A percentile compares a stretch with the other conserved stretches of the same genome.
These are phyloP conservation scores for Pythium folliculosum DNA, from an alignment of 352 stramenopile genomes.

Conservation along the genomic window DNA sequence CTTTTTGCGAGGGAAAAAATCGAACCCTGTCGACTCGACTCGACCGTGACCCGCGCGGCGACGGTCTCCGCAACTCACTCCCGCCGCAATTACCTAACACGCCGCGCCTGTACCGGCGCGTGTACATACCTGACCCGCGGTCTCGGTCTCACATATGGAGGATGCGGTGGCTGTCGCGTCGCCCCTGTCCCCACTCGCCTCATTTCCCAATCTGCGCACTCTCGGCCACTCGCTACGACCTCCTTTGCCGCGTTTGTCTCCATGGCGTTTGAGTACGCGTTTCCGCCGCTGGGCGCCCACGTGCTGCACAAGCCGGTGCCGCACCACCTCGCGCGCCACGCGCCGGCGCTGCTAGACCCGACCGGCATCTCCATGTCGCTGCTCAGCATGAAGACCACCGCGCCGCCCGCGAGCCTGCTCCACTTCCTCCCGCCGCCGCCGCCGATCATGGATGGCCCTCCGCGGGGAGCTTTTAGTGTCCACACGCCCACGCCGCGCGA, in stretches of 20 bases:
- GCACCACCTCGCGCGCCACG: slow-evolving; percentile 1
- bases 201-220: background rate
- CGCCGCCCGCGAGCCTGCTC: slow-evolving; percentile 17
- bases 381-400: slow-evolving; percentile 21
- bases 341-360: slow-evolving; percentile 12
- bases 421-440: slow-evolving; percentile 12
- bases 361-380: slow-evolving; percentile 26
- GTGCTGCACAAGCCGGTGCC: slow-evolving; percentile 9
- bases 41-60: background rate
- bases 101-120: background rate
- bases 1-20: slow-evolving; percentile 16
- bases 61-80: slow-evolving; percentile 16
- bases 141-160: background rate
- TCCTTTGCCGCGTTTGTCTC: too few species aligned
- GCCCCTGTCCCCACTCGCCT: background rate
- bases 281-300: background rate
- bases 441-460: background rate
- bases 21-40: slow-evolving; percentile 8
- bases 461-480: background rate
- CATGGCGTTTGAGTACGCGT: slow-evolving; percentile 7
- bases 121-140: too few species aligned
- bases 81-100: background rate
- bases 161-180: too few species aligned
- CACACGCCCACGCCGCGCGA: slow-evolving; percentile 6
- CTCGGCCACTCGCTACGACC: background rate